Evolutionary conservation across 2,329 filamentous ascomycete species (phyloP), one percentile per base, ranked within the genome.

Genomic region (Lasiodiplodia sp.): DNA sequence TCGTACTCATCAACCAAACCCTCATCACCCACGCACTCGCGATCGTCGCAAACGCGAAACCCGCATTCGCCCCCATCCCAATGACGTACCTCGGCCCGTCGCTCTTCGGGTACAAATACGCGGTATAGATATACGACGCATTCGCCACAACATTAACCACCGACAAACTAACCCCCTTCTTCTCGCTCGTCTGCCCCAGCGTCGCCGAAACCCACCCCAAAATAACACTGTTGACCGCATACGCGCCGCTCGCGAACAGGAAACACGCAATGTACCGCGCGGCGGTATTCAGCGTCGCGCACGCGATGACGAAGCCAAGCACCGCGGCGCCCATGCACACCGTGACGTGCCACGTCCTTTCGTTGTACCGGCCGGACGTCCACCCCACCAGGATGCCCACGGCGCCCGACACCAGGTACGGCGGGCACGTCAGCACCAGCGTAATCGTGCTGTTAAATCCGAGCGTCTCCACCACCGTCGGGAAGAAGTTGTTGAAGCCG

Each of bases 121-220:
- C 75, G 10, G 76, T 60, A 21, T 60, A 83, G 53, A 83, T 82
- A 62, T 80, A 78, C 58, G 76, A 75, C 23, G 78, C 73, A 62
- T 81, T 83, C 0, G 78, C 78, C 5, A 79, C 74, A 1, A 80
- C 76, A 64, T 83, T 83, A n/a, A 82, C 80, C 53, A 82, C 78
- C 0, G 80, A 80, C 25, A 82, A 72, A 6, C 77, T 73, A 2
- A 80, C 80, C 18, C 81, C 81, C 57, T 81, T 81, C 72, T 83
- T 84, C 70, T 82, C 81, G 5, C 77, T 72, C 0, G 81, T 82
- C 57, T 82, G 79, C 1, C 79, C 80, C 7, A 81, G 73, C 1
- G 80, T 81, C 2, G 77, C 78, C 1, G 79, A 79, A 1, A 80
- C 79, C 81, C 82, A 83, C 16, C 79, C 78, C 1, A 83, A 75